These are phyloP conservation scores for Tylopilus sp. DNA, from an alignment of 768 basidiomycete species.

Conservation along the genomic window DNA sequence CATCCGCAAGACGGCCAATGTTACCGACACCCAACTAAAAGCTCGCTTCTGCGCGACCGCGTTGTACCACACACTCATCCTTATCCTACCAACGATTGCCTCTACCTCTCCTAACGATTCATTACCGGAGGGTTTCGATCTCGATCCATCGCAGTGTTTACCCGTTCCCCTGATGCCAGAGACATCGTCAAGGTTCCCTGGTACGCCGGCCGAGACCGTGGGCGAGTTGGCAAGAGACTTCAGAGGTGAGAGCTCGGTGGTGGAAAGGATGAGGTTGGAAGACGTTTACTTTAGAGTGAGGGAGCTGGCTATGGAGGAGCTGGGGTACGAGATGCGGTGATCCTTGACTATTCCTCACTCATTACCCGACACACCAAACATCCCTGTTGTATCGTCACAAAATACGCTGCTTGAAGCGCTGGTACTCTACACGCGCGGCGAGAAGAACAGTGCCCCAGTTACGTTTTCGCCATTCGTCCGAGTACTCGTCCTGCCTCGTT, in stretches of 20 bases:
- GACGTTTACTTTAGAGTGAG: slow-evolving; percentile 61
- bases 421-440: slow-evolving; percentile 53
- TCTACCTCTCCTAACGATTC: slow-evolving; percentile 28
- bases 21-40: slow-evolving; percentile 75
- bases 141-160: slow-evolving; percentile 56
- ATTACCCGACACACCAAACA: too few relatives aligned
- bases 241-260: slow-evolving; percentile 52
- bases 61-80: slow-evolving; percentile 61
- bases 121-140: slow-evolving; percentile 47
- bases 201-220: slow-evolving; percentile 63
- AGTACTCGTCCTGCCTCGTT: slow-evolving; percentile 54
- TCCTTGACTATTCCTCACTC: too few relatives aligned
- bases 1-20: slow-evolving; percentile 68
- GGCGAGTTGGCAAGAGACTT: slow-evolving; percentile 60
- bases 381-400: slow-evolving; percentile 7
- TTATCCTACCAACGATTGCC: slow-evolving; percentile 38
- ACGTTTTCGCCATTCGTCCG: slow-evolving; percentile 61
- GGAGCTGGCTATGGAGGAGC: slow-evolving; percentile 56
- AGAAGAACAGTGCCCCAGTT: slow-evolving; percentile 57
- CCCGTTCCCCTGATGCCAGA: slow-evolving; percentile 56
- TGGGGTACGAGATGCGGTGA: slow-evolving; percentile 34
- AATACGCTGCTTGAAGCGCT: slow-evolving; percentile 38
- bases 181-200: slow-evolving; percentile 70
- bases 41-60: slow-evolving; percentile 71
- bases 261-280: slow-evolving; percentile 53